phyloP scores from a whole-genome alignment of 306 rosid genomes.

The barrel medic (Medicago truncatula) region DNA sequence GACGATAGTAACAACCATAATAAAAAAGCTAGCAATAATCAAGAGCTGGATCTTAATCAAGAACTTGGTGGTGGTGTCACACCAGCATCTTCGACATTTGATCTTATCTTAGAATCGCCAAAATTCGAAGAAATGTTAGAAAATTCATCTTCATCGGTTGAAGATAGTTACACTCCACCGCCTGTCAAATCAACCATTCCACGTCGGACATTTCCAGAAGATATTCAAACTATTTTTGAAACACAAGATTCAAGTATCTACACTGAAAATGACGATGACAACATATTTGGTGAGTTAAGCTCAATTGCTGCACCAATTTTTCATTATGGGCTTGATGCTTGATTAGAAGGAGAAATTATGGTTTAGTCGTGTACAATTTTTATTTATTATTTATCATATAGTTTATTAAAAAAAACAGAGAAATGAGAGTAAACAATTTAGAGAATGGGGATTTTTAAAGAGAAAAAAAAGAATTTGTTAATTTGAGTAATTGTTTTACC shows the following conservation, averaged over 20 bases:
- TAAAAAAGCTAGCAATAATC: slow-evolving; percentile 18
- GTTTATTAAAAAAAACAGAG: not conserved
- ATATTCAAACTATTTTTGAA: slow-evolving; percentile 84
- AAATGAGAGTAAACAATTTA: slow-evolving; percentile 10
- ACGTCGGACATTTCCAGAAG: slow-evolving; percentile 73
- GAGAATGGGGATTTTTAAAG: slow-evolving; percentile 33
- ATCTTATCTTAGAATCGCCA: slow-evolving; percentile 58
- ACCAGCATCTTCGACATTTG: slow-evolving; percentile 55
- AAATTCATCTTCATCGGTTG: slow-evolving; percentile 31
- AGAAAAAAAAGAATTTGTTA: not conserved
- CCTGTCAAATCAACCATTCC: slow-evolving; percentile 41
- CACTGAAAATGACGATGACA: slow-evolving; percentile 68
- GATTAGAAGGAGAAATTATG: slow-evolving; percentile 4
- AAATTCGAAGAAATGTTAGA: slow-evolving; percentile 73
- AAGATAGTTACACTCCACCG: not conserved
- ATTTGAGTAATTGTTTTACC: not conserved
- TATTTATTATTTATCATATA: not conserved
- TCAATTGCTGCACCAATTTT: slow-evolving; percentile 64
- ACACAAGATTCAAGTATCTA: slow-evolving; percentile 57
- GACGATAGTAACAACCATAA: not conserved
- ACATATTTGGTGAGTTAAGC: slow-evolving; percentile 68
- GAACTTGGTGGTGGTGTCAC: slow-evolving; percentile 34
- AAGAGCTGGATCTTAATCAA: slow-evolving; percentile 37
- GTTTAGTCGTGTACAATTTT: not conserved
- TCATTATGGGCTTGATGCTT: slow-evolving; percentile 68